These are phyloP conservation scores for Aschersonia sp. DNA, from an alignment of 2,329 filamentous ascomycete species.

Conservation along the genomic window DNA sequence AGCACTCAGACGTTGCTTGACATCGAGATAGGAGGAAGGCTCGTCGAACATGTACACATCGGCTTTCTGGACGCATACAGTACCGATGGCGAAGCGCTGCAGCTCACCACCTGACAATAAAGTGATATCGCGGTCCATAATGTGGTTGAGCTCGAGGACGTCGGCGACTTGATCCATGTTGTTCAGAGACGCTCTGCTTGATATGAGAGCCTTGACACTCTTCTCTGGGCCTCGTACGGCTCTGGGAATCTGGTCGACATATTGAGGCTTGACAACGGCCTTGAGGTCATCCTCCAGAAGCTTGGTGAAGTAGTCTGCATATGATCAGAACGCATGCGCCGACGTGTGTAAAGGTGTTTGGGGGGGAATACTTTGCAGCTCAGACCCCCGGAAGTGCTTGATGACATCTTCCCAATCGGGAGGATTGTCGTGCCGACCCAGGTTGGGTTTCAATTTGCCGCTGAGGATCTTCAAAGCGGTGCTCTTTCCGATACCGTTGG, in stretches of 20 bases:
- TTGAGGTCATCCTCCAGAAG: slow-evolving; percentile 93
- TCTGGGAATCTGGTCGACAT: slow-evolving; percentile 95
- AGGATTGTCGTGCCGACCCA: slow-evolving; percentile 89
- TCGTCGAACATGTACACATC: slow-evolving; percentile 99
- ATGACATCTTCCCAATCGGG: slow-evolving; percentile 99
- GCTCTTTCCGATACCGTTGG: slow-evolving; percentile 99
- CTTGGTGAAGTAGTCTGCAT: slow-evolving; percentile 87
- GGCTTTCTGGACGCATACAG: slow-evolving; percentile 88
- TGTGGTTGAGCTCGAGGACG: slow-evolving; percentile 73
- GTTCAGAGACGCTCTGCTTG: slow-evolving; percentile 59
- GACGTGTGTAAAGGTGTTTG: too few species aligned
- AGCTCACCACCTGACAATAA: slow-evolving; percentile 93
- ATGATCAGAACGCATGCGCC: not conserved
- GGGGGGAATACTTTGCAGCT: slow-evolving; percentile 64
- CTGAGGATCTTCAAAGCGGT: slow-evolving; percentile 98
- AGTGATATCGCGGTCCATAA: slow-evolving; percentile 81
- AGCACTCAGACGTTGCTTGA: slow-evolving; percentile 93
- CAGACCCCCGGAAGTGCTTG: slow-evolving; percentile 95
- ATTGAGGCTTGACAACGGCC: slow-evolving; percentile 97
- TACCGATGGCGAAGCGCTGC: slow-evolving; percentile 93
- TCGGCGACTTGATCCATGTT: slow-evolving; percentile 76
- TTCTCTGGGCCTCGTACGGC: slow-evolving; percentile 74
- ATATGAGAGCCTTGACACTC: slow-evolving; percentile 65
- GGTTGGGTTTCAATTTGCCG: slow-evolving; percentile 95
- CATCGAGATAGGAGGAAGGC: slow-evolving; percentile 96